Percentiles rank a stretch among this genome's conserved stretches.
Evolutionary conservation across 306 rosid species (phyloP).

Genomic region (Pterocarpus macrocarpus): DNA sequence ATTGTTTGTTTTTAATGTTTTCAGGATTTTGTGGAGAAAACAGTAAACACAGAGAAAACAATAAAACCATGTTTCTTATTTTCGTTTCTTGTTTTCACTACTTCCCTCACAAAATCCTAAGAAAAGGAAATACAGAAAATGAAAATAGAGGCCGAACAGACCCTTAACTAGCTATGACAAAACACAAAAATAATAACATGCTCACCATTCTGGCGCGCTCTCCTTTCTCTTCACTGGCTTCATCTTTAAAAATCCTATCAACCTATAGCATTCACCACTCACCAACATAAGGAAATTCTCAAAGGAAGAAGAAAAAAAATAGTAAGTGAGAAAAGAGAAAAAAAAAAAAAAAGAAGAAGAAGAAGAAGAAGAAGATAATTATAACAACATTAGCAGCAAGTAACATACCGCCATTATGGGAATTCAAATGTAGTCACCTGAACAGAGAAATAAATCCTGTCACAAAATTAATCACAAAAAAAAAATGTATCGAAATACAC

Average conservation of each 20-base stretch:
- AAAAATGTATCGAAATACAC: not conserved
- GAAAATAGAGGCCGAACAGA: not conserved
- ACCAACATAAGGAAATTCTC: conserved; percentile 13
- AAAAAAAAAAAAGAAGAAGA: not conserved
- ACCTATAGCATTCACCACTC: conserved; percentile 56
- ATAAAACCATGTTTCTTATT: no score
- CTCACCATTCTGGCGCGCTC: conserved; percentile 97
- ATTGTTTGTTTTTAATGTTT: no score
- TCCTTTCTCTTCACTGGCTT: conserved; percentile 96
- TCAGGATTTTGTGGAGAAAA: no score
- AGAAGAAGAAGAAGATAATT: no score
- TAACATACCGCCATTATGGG: conserved; percentile 74
- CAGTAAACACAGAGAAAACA: no score
- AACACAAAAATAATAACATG: conserved; percentile 6
- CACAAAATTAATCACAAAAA: not conserved
- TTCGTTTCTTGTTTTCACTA: no score
- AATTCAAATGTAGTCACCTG: conserved; percentile 49
- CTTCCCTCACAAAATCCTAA: no score
- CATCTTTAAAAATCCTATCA: conserved; percentile 85
- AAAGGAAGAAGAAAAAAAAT: not conserved
- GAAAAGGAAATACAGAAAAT: no score
- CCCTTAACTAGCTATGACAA: conserved; percentile 26
- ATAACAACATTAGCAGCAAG: conserved; percentile 13
- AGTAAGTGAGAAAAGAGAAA: not conserved
- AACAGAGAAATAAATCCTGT: conserved; percentile 28